These are phyloP conservation scores for Fraxinus baroniana DNA, from an alignment of 305 asterid species.

Conservation along the genomic window DNA sequence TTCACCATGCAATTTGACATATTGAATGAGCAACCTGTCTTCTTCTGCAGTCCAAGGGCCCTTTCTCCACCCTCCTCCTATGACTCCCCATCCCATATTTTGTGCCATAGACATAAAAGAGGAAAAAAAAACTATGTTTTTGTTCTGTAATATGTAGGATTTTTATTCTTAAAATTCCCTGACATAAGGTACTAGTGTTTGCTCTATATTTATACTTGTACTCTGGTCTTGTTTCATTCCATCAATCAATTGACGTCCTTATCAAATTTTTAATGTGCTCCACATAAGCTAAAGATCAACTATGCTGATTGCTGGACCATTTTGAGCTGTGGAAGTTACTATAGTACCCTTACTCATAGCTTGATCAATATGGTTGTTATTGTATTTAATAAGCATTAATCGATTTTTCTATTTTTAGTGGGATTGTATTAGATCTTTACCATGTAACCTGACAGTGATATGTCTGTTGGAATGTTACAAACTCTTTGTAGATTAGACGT, in stretches of 20 bases:
- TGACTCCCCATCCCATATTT: conserved; percentile 46
- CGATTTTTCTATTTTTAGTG: background rate
- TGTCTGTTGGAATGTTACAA: background rate
- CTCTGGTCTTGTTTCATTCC: conserved; percentile 13
- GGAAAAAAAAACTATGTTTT: background rate
- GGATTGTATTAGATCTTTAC: background rate
- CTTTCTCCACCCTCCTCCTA: conserved; percentile 75
- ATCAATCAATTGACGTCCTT: conserved; percentile 47
- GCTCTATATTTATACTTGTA: conserved; percentile 57
- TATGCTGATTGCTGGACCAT: conserved; percentile 7
- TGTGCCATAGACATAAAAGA: conserved; percentile 44
- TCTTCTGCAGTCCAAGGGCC: conserved; percentile 96
- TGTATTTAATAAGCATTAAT: background rate
- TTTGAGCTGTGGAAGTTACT: conserved; percentile 21
- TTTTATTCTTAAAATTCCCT: conserved; percentile 45
- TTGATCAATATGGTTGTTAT: background rate
- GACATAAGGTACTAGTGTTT: conserved; percentile 43
- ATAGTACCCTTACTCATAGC: conserved; percentile 13
- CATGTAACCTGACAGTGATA: background rate
- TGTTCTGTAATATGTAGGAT: background rate
- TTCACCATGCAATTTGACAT: conserved; percentile 77
- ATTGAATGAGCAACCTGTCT: conserved; percentile 63
- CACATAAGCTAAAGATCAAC: conserved; percentile 29
- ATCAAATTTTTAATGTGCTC: conserved; percentile 39
- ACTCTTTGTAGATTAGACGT: background rate